phyloP scores from a whole-genome alignment of 2,329 filamentous ascomycete species.

The Pseudonectria buxi region DNA sequence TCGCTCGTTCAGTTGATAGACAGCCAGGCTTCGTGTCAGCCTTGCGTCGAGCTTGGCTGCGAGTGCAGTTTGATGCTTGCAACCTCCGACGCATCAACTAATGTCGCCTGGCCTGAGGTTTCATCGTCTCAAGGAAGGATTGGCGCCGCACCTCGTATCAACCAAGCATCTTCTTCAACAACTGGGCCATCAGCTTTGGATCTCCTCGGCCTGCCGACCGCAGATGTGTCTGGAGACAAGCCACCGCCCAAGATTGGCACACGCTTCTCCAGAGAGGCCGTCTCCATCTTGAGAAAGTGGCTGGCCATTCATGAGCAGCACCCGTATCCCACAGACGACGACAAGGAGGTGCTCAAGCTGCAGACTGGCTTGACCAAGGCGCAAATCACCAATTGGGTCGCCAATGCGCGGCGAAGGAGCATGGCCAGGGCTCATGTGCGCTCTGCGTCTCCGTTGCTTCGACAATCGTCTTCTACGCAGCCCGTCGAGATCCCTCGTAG shows the following conservation, averaged over 20 bases:
- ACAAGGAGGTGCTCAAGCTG: constrained; percentile 66
- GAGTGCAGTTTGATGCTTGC: too few species aligned
- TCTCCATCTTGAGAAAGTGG: constrained; percentile 42
- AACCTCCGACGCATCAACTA: too few species aligned
- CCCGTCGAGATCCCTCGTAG: constrained; percentile 51
- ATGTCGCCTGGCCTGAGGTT: too few species aligned
- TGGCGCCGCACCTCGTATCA: too few species aligned
- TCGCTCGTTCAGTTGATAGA: too few species aligned
- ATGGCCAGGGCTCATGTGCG: constrained; percentile 26
- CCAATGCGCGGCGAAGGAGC: constrained; percentile 76
- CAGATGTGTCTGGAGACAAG: background rate
- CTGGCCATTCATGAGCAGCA: constrained; percentile 65
- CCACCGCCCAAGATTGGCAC: constrained; percentile 8
- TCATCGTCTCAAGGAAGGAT: too few species aligned
- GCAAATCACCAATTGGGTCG: constrained; percentile 83
- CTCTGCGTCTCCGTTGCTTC: background rate
- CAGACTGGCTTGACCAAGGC: constrained; percentile 69
- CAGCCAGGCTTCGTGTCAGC: too few species aligned
- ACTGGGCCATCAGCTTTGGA: background rate
- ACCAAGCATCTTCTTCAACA: too few species aligned
- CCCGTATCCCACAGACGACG: constrained; percentile 76
- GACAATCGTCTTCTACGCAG: background rate
- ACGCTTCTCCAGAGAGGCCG: constrained; percentile 10
- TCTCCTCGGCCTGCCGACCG: background rate
- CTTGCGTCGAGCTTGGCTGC: too few species aligned